A percentile compares a stretch with the other conserved stretches of the same genome.
These are phyloP conservation scores for Euryodendron excelsum DNA, from an alignment of 148 eudicot genomes.

Conservation along the genomic window DNA sequence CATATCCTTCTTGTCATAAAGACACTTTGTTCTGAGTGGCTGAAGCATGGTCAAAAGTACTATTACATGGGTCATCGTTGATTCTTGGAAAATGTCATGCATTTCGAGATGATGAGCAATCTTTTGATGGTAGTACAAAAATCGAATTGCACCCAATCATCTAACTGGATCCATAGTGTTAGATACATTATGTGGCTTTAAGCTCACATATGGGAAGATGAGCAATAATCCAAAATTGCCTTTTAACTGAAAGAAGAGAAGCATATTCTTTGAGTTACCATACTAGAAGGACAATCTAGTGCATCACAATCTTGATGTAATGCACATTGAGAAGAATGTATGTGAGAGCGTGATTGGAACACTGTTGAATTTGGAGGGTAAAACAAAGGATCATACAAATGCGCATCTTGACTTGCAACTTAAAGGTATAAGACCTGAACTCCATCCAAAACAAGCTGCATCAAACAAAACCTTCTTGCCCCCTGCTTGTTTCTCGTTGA, in stretches of 20 bases:
- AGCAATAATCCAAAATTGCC: constrained; percentile 11
- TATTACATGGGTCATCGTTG: constrained; percentile 6
- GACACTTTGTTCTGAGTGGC: neutral
- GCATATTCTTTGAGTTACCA: constrained; percentile 17
- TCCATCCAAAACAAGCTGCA: neutral
- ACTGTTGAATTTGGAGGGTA: constrained; percentile 9
- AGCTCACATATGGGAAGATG: neutral
- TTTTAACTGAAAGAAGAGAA: constrained; percentile 10
- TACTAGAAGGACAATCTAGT: constrained; percentile 10
- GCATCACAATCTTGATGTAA: constrained; percentile 14
- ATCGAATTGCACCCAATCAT: neutral
- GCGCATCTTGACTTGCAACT: constrained; percentile 9
- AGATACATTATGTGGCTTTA: neutral
- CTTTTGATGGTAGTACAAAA: neutral
- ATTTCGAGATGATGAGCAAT: constrained; percentile 3
- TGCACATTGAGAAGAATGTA: constrained; percentile 22
- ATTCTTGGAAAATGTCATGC: neutral
- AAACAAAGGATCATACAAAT: constrained; percentile 7
- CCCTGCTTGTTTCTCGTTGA: neutral
- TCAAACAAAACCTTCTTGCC: neutral
- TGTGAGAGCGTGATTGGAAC: constrained; percentile 19
- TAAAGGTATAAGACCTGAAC: neutral
- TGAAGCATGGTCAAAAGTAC: constrained; percentile 2
- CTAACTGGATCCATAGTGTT: neutral
- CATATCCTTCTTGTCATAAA: constrained; percentile 3